Evolutionary conservation across 371 early-diverging fungal genomes (phyloP).

Genomic region (Funneliformis caledonium): DNA sequence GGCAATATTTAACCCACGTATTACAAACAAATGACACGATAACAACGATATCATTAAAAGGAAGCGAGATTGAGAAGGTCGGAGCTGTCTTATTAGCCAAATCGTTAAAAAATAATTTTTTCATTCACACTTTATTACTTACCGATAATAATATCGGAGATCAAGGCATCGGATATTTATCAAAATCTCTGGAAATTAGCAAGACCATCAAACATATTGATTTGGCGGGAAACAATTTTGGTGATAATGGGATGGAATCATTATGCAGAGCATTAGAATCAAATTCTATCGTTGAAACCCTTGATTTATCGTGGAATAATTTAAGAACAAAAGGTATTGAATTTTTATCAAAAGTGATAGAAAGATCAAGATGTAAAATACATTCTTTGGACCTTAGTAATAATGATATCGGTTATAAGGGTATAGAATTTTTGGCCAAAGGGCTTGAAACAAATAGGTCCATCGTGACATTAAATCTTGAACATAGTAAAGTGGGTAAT

Average conservation of each 20-base stretch:
- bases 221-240: constrained; percentile 20
- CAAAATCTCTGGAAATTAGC: constrained; percentile 33
- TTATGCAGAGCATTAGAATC: constrained; percentile 14
- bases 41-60: constrained; percentile 23
- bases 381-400: background rate
- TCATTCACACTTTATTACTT: constrained; percentile 28
- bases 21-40: constrained; percentile 34
- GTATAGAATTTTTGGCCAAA: constrained; percentile 10
- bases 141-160: constrained; percentile 40
- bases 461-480: background rate
- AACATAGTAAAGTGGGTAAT: constrained; percentile 23
- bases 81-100: constrained; percentile 41
- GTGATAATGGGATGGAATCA: constrained; percentile 26
- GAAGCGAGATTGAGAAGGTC: constrained; percentile 39
- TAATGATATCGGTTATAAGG: constrained; percentile 30
- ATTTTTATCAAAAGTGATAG: background rate
- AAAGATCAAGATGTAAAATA: background rate
- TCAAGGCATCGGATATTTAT: constrained; percentile 40
- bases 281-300: background rate
- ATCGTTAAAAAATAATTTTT: constrained; percentile 37
- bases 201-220: constrained; percentile 14
- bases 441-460: constrained; percentile 2
- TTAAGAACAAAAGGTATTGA: constrained; percentile 13
- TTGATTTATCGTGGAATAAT: constrained; percentile 34
- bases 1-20: constrained; percentile 38